Evolutionary conservation across 345 rosid species (phyloP), one percentile per base, ranked within the genome.

Genomic region (Syzygium grande): DNA sequence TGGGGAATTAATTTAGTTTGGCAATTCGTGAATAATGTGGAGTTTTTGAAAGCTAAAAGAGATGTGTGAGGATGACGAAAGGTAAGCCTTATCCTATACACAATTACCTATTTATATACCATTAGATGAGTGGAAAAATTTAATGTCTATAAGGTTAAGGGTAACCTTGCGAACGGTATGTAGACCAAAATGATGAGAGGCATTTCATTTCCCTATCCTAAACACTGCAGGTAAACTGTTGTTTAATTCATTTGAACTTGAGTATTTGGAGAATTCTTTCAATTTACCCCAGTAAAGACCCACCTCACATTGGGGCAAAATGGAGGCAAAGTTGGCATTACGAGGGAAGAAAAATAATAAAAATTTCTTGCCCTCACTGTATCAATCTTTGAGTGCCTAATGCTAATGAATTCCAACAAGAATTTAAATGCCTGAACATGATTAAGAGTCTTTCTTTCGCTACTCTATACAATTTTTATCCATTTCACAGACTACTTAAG

Each of bases 81-180:
- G 16, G 1, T 16, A 61, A 61, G 2, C 16, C 17, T 61, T n/a
- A 29, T 61, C 29, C 15, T 61, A 61, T 61, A 12, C 16, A 61
- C 9, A 61, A 61, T 61, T 14, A 16, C 73, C 17, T n/a, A 12
- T 61, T 61, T 13, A 61, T 61, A 61, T 2, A 27, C 6, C 6
- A 17, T n/a, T 8, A 13, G 73, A 25, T 25, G 2, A 61, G 19
- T 6, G 73, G 34, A 61, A 61, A 61, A 0, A 27, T 61, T 61
- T 0, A 3, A 61, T 27, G 16, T 59, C 8, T 5, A 59, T 30
- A 59, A 59, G 34, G 30, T 61, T 27, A 12, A 27, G 12, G 13
- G 34, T 61, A 27, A 5, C 13, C 9, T 0, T 0, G 8, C 68
- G 0, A 12, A 61, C 27, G 34, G 9, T 61, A n/a, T 4, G 2